Evolutionary conservation across 768 basidiomycete genomes (phyloP).

Genomic region (Pleurotus ostreatus): DNA sequence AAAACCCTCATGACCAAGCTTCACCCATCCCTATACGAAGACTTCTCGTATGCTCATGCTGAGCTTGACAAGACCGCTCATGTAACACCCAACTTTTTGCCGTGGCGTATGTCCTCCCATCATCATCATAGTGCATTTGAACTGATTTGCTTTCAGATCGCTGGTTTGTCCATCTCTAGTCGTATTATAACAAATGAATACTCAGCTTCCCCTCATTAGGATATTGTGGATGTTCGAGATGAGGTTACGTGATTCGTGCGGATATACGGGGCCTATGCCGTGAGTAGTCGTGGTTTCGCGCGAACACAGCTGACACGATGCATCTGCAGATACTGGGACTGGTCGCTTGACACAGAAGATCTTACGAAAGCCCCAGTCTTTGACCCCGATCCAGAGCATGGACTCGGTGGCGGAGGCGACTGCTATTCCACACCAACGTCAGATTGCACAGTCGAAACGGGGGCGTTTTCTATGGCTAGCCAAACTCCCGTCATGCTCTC

Average conservation of each 20-base stretch:
- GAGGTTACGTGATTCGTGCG: conserved; percentile 12
- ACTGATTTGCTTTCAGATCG: conserved; percentile 10
- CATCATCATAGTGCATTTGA: background rate
- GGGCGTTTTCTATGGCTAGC: conserved; percentile 5
- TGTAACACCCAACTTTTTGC: conserved; percentile 11
- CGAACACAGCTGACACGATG: background rate
- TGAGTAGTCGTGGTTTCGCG: background rate
- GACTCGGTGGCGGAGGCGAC: conserved; percentile 9
- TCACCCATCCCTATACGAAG: conserved; percentile 13
- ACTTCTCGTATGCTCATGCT: conserved; percentile 12
- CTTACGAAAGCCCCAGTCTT: conserved; percentile 9
- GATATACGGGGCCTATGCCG: conserved; percentile 14
- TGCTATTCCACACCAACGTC: conserved; percentile 6
- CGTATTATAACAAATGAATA: background rate
- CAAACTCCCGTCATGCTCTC: conserved; percentile 6
- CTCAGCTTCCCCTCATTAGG: background rate
- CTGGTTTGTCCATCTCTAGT: conserved; percentile 5
- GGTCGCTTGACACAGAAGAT: conserved; percentile 10
- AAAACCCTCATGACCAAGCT: background rate
- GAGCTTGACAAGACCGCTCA: conserved; percentile 12
- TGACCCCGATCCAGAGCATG: conserved; percentile 9
- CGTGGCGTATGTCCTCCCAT: conserved; percentile 12
- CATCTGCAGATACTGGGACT: conserved; percentile 11
- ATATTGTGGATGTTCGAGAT: conserved; percentile 12
- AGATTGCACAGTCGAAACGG: conserved; percentile 7